phyloP scores from a whole-genome alignment of 2,329 filamentous ascomycete species.

The Aspergillus novoparasiticus region DNA sequence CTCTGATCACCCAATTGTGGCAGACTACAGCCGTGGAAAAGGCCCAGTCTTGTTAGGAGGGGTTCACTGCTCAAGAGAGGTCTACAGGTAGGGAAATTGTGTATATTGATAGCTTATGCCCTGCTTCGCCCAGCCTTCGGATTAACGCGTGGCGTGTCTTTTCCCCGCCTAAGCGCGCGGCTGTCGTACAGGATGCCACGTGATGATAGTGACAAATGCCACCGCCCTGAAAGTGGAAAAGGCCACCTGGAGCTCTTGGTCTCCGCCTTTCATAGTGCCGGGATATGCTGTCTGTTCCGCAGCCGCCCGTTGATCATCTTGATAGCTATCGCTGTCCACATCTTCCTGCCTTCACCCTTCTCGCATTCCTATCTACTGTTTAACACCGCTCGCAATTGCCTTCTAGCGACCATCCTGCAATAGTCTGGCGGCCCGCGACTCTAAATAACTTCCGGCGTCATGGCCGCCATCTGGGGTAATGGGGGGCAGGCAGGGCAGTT shows the following conservation, averaged over 20 bases:
- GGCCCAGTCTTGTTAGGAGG: neutral
- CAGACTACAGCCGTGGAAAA: neutral
- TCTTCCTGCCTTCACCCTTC: neutral
- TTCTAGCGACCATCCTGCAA: neutral
- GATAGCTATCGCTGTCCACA: too few species aligned
- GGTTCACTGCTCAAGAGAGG: neutral
- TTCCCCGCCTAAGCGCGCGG: constrained; percentile 14
- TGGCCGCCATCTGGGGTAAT: constrained; percentile 50
- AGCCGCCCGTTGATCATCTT: neutral
- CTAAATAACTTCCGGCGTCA: constrained; percentile 22
- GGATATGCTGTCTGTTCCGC: neutral
- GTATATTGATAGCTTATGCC: neutral
- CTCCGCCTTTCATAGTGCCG: constrained; percentile 3
- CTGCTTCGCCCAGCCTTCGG: constrained; percentile 19
- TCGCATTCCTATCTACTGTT: neutral
- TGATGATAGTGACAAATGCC: constrained; percentile 8
- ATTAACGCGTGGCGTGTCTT: constrained; percentile 27
- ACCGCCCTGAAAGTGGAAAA: constrained; percentile 20
- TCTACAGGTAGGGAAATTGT: constrained; percentile 6
- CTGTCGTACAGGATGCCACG: constrained; percentile 1
- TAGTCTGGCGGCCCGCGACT: neutral
- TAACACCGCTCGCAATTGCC: neutral
- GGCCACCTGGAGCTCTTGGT: constrained; percentile 24
- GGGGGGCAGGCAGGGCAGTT: constrained; percentile 59
- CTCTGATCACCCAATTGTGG: neutral